Conservation (phyloP, 225 moss, liverwort and hornwort genomes). For the Sphagnum tenellum region DNA sequence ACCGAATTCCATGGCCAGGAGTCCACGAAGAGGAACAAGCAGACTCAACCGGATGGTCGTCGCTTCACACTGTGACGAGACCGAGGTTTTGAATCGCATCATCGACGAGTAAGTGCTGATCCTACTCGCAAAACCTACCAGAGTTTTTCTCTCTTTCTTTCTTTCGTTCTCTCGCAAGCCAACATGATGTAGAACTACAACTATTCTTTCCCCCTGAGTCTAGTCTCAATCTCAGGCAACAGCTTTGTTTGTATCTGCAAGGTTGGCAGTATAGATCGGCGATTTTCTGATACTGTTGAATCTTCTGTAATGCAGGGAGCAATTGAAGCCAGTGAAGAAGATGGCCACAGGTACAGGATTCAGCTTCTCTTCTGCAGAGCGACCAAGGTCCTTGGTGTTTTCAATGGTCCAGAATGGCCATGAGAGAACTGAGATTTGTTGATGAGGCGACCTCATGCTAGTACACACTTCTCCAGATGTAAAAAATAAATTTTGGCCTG, state of each 20-base stretch:
- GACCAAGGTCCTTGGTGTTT: slow-evolving; percentile 28
- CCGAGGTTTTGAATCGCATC: background rate
- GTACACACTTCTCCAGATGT: slow-evolving; percentile 3
- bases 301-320: slow-evolving; percentile 17
- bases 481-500: slow-evolving; percentile 6
- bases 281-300: background rate
- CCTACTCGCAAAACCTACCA: background rate
- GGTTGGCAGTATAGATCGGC: no score
- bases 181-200: background rate
- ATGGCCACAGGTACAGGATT: slow-evolving; percentile 31
- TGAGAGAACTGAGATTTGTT: slow-evolving; percentile 2
- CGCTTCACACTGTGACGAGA: slow-evolving; percentile 9
- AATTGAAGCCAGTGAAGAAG: slow-evolving; percentile 26
- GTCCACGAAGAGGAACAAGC: slow-evolving; percentile 22
- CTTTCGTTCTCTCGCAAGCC: background rate
- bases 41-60: slow-evolving; percentile 30
- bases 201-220: background rate
- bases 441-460: background rate
- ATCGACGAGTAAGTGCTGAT: slow-evolving; percentile 1
- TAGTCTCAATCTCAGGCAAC: background rate
- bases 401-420: slow-evolving; percentile 42
- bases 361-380: slow-evolving; percentile 16
- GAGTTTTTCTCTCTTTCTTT: background rate
- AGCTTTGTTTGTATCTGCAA: background rate
- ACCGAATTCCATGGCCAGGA: slow-evolving; percentile 8